Conservation (phyloP, 2,329 filamentous ascomycete genomes). For the Chrysoporthe puriensis region DNA sequence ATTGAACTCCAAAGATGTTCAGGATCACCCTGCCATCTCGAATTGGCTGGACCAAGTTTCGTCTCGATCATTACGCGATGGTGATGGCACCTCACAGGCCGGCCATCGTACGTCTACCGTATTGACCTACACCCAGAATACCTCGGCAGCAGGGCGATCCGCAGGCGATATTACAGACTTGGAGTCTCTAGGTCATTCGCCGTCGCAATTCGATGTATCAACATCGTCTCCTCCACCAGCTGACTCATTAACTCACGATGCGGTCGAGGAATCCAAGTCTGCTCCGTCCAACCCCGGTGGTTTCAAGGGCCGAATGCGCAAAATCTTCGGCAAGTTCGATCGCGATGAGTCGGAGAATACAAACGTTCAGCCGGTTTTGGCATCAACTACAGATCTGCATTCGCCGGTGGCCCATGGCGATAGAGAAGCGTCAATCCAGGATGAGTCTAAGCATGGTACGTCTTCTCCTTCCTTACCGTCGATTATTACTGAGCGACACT, state of each 20-base stretch:
- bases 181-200: neutral
- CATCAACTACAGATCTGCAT: neutral
- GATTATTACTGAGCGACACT: neutral
- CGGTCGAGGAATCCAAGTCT: slow-evolving; percentile 11
- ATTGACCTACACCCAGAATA: neutral
- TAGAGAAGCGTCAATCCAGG: neutral
- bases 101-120: neutral
- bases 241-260: neutral
- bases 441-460: neutral
- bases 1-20: neutral
- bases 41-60: neutral
- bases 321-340: slow-evolving; percentile 13
- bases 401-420: neutral
- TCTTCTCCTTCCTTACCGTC: neutral
- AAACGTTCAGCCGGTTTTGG: neutral
- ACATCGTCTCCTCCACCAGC: too few species aligned
- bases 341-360: neutral
- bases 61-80: neutral
- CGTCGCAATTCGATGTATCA: neutral
- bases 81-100: neutral
- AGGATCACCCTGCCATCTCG: slow-evolving; percentile 1
- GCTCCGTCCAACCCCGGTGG: neutral
- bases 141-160: neutral
- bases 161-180: neutral
- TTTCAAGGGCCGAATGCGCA: slow-evolving; percentile 16